phyloP scores from a whole-genome alignment of 257 asterid genomes.

The Sherardia arvensis region DNA sequence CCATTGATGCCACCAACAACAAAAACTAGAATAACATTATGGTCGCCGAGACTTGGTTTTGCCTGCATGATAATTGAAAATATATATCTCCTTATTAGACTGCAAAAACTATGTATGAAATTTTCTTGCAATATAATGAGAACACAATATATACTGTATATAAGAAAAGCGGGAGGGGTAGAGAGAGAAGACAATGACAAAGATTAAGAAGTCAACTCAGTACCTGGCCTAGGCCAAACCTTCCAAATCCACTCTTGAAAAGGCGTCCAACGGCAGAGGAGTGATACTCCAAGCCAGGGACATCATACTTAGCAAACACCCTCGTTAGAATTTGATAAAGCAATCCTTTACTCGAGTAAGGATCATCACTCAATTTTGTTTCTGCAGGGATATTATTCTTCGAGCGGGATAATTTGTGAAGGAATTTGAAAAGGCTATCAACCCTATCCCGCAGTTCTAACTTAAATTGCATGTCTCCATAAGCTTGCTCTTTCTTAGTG shows the following conservation, averaged over 20 bases:
- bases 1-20: slow-evolving; percentile 87
- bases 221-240: slow-evolving; percentile 99
- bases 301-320: slow-evolving; percentile 55
- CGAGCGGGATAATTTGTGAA: slow-evolving; percentile 65
- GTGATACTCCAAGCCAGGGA: slow-evolving; percentile 88
- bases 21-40: slow-evolving; percentile 63
- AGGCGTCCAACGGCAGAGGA: slow-evolving; percentile 96
- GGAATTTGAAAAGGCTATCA: slow-evolving; percentile 78
- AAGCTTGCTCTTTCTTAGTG: slow-evolving; percentile 45
- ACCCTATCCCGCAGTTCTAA: slow-evolving; percentile 86
- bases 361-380: slow-evolving; percentile 51
- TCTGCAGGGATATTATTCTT: slow-evolving; percentile 43
- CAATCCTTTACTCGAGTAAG: slow-evolving; percentile 61
- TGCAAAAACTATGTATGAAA: background rate
- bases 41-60: slow-evolving; percentile 86
- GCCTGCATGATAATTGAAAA: slow-evolving; percentile 40
- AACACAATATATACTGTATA: background rate
- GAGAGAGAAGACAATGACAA: background rate
- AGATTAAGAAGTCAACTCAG: background rate
- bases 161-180: background rate
- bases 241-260: slow-evolving; percentile 91
- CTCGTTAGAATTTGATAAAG: slow-evolving; percentile 54
- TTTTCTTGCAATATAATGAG: background rate
- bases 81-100: background rate
- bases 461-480: slow-evolving; percentile 75